Base-by-base conservation (phyloP, 108 stramenopile species). In the Cyclotella kingstonii region DNA sequence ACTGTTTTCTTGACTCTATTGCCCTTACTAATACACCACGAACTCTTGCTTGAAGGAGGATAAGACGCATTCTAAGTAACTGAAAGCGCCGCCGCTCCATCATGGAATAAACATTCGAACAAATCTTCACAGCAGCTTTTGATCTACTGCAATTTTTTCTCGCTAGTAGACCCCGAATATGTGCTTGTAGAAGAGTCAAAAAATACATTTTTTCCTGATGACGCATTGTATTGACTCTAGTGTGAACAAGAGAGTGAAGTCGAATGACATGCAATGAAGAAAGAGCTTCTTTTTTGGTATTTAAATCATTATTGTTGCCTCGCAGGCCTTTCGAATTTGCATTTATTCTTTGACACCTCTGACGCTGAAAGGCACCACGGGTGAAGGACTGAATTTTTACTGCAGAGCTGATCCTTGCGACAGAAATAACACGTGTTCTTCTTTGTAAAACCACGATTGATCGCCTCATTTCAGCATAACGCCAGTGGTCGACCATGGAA, bases 151-250 rank as follows among this genome's bases (percentile, higher is more conserved):
- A 10, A 28, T 27, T 8, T 35, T 36, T 53, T 41, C 40, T 26
- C 15, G 49, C 49, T 28, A 26, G 49, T 5, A 14, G 14, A 23
- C 59, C 44, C 31, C 60, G 60, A 62, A 36, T 9, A 23, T 14
- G 36, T 26, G 60, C 60, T 49, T 62, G 60, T 10, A 62, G 30
- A 21, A 49, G 15, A 14, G 28, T 38, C 10, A 27, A 17, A 19
- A 19, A 33, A 21, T 35, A 4, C 4, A 44, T 44, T 44, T 44
- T 44, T 44, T 5, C 19, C 11, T 5, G 5, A 44, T n/a, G n/a
- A n/a, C n/a, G n/a, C n/a, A n/a, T n/a, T n/a, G n/a, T n/a, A n/a
- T n/a, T n/a, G n/a, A n/a, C n/a, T n/a, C n/a, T n/a, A n/a, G n/a
- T n/a, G n/a, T n/a, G n/a, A n/a, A n/a, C n/a, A n/a, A n/a, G n/a